Percentiles rank a stretch among this genome's conserved stretches.
Evolutionary conservation across 1,284 basidiomycete genomes (phyloP).

Genomic region (Tausonia pullulans): DNA sequence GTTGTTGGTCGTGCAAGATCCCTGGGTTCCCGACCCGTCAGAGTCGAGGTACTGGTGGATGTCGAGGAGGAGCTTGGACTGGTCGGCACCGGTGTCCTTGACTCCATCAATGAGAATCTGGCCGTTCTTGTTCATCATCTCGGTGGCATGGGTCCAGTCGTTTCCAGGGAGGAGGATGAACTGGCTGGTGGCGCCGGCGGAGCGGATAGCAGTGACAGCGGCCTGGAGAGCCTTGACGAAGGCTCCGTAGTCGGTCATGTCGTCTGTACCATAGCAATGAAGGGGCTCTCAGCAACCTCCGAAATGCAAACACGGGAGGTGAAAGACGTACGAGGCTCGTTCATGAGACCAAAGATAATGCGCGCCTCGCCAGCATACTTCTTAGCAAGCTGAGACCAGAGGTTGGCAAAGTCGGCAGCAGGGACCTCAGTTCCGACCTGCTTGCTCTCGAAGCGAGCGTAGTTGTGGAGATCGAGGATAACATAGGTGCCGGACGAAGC

Average conservation of each 20-base stretch:
- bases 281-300: too few relatives aligned
- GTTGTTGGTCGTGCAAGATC: slow-evolving; percentile 37
- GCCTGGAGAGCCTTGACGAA: slow-evolving; percentile 24
- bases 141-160: slow-evolving; percentile 25
- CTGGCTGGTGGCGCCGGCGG: slow-evolving; percentile 30
- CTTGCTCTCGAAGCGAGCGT: slow-evolving; percentile 28
- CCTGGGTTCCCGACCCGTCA: slow-evolving; percentile 47
- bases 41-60: slow-evolving; percentile 53
- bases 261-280: not conserved
- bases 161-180: slow-evolving; percentile 32
- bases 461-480: slow-evolving; percentile 43
- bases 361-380: slow-evolving; percentile 43
- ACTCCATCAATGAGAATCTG: slow-evolving; percentile 37
- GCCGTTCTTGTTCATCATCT: slow-evolving; percentile 7
- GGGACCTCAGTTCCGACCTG: slow-evolving; percentile 49
- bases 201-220: slow-evolving; percentile 32
- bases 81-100: slow-evolving; percentile 45
- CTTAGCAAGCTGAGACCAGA: slow-evolving; percentile 47
- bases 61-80: slow-evolving; percentile 47
- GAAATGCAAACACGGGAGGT: not conserved
- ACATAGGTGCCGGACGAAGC: slow-evolving; percentile 38
- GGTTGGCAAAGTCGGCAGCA: slow-evolving; percentile 44
- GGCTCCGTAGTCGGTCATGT: slow-evolving; percentile 3
- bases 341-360: slow-evolving; percentile 42
- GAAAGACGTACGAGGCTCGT: slow-evolving; percentile 27